Evolutionary conservation across 352 stramenopile species (phyloP).

Genomic region (Phytophthora meadii): DNA sequence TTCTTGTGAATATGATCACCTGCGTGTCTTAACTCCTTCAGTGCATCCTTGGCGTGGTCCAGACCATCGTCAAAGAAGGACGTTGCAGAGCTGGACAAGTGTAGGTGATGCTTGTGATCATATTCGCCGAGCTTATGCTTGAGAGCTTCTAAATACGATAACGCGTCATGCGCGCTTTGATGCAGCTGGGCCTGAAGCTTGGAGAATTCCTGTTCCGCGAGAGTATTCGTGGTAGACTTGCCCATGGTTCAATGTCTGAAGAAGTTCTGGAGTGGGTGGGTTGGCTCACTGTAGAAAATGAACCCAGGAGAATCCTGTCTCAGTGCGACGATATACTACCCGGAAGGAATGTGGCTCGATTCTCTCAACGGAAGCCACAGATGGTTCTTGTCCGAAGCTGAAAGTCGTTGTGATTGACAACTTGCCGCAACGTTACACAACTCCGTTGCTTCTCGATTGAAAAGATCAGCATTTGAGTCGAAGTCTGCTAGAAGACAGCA

Average conservation of each 20-base stretch:
- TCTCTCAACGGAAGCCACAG: too few relatives aligned
- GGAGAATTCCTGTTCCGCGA: slow-evolving; percentile 29
- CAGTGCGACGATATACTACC: slow-evolving; percentile 15
- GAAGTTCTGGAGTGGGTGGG: slow-evolving; percentile 12
- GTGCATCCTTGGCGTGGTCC: slow-evolving; percentile 37
- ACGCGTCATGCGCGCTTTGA: slow-evolving; percentile 25
- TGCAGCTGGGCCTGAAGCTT: slow-evolving; percentile 37
- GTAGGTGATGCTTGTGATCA: slow-evolving; percentile 36
- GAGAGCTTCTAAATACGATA: slow-evolving; percentile 31
- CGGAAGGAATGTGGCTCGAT: too few relatives aligned
- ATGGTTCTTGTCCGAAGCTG: too few relatives aligned
- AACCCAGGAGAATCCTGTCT: slow-evolving; percentile 30
- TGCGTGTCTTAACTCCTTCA: slow-evolving; percentile 26
- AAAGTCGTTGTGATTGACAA: too few relatives aligned
- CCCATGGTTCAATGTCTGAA: slow-evolving; percentile 9
- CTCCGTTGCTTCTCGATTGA: too few relatives aligned
- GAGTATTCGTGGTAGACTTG: slow-evolving; percentile 21
- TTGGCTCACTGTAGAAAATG: neutral
- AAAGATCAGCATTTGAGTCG: too few relatives aligned
- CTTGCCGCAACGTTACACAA: too few relatives aligned
- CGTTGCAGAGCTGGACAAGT: slow-evolving; percentile 26
- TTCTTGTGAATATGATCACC: slow-evolving; percentile 29
- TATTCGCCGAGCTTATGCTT: slow-evolving; percentile 33
- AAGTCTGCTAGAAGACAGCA: too few relatives aligned
- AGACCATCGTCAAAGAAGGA: slow-evolving; percentile 36